phyloP scores from a whole-genome alignment of 2,329 filamentous ascomycete species.

The Hypoxylon sp. region DNA sequence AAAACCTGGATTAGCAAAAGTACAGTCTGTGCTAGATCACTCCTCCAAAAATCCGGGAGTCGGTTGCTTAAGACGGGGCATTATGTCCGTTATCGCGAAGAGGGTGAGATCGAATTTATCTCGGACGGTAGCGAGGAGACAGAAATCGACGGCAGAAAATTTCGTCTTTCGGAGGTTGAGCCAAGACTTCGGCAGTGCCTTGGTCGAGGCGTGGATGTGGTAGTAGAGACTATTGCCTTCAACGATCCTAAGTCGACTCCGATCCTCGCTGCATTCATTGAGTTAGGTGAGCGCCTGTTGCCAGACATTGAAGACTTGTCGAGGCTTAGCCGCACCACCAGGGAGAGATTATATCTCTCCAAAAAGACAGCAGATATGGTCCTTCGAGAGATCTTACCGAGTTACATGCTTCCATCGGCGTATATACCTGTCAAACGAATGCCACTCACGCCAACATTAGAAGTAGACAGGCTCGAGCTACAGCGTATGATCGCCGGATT shows the following conservation, averaged over 20 bases:
- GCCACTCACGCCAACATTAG: constrained; percentile 65
- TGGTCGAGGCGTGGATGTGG: constrained; percentile 63
- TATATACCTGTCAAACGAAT: constrained; percentile 66
- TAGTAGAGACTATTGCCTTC: constrained; percentile 65
- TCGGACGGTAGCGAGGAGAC: constrained; percentile 61
- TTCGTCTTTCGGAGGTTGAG: constrained; percentile 64
- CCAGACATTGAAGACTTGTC: constrained; percentile 58
- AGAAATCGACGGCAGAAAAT: constrained; percentile 57
- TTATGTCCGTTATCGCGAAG: constrained; percentile 64
- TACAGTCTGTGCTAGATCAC: constrained; percentile 39
- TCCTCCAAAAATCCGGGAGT: constrained; percentile 48
- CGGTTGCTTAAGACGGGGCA: constrained; percentile 66
- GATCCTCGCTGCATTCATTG: constrained; percentile 65
- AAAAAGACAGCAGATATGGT: constrained; percentile 62
- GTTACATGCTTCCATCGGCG: constrained; percentile 62
- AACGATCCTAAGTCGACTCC: constrained; percentile 58
- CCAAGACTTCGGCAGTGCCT: constrained; percentile 63
- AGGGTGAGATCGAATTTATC: constrained; percentile 65
- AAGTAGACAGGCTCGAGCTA: constrained; percentile 65
- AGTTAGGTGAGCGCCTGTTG: constrained; percentile 61
- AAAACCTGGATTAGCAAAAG: constrained; percentile 46
- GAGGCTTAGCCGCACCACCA: constrained; percentile 58
- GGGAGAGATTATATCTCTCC: constrained; percentile 61
- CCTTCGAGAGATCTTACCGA: constrained; percentile 58
- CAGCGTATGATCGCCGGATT: constrained; percentile 62